These are phyloP conservation scores for Metarhizium brunneum DNA, from an alignment of 2,329 filamentous ascomycete species.

Conservation along the genomic window DNA sequence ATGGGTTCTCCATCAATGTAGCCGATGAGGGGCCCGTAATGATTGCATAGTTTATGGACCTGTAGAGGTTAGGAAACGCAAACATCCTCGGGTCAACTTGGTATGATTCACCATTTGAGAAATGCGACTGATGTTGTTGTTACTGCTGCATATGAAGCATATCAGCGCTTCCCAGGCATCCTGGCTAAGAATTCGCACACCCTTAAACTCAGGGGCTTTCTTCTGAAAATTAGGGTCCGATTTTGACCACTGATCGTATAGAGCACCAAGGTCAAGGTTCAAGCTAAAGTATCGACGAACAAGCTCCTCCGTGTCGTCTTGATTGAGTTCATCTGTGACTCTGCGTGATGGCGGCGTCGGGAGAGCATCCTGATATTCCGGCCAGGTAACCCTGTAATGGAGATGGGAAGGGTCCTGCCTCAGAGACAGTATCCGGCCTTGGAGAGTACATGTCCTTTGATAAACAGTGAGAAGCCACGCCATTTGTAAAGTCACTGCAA, in stretches of 20 bases:
- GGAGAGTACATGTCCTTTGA: slow-evolving; percentile 66
- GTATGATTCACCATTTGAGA: slow-evolving; percentile 68
- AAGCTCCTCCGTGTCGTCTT: slow-evolving; percentile 65
- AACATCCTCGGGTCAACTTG: too few species aligned
- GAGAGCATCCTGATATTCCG: slow-evolving; percentile 16
- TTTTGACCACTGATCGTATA: slow-evolving; percentile 83
- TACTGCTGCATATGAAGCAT: slow-evolving; percentile 96
- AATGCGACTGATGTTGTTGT: slow-evolving; percentile 94
- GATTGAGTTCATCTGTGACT: slow-evolving; percentile 11
- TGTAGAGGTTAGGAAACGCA: slow-evolving; percentile 17
- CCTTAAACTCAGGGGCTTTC: slow-evolving; percentile 78
- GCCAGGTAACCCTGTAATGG: slow-evolving; percentile 68
- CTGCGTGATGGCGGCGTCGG: slow-evolving; percentile 6
- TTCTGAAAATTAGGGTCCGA: slow-evolving; percentile 82
- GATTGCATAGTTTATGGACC: slow-evolving; percentile 77
- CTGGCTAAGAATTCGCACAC: slow-evolving; percentile 86
- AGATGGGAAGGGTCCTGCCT: slow-evolving; percentile 72
- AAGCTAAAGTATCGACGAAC: slow-evolving; percentile 84
- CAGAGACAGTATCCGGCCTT: slow-evolving; percentile 75
- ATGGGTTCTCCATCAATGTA: slow-evolving; percentile 61
- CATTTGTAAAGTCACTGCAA: neutral
- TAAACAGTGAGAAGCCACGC: neutral
- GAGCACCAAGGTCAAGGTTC: slow-evolving; percentile 57
- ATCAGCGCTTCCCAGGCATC: slow-evolving; percentile 93
- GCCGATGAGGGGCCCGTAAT: slow-evolving; percentile 74